Evolutionary conservation across 1,284 basidiomycete genomes (phyloP).

Genomic region (Pholiota adiposa): DNA sequence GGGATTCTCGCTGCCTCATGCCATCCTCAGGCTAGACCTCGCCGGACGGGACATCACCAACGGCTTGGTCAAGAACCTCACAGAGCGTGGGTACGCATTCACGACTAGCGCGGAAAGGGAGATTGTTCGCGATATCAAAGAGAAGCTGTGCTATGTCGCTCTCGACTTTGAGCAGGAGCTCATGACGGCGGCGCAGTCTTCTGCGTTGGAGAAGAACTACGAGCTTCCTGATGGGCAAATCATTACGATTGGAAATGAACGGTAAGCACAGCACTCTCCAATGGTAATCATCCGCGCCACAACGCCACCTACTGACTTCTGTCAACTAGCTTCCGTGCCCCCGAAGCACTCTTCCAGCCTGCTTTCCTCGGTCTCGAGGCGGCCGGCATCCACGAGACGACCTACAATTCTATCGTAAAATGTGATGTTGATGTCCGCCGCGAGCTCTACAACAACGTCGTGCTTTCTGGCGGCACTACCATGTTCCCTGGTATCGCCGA

Average conservation of each 20-base stretch:
- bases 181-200: slow-evolving; percentile 91
- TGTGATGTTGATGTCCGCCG: slow-evolving; percentile 84
- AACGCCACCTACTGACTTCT: no score
- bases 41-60: slow-evolving; percentile 96
- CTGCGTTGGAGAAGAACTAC: slow-evolving; percentile 93
- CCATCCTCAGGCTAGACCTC: slow-evolving; percentile 93
- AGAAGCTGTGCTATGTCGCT: slow-evolving; percentile 97
- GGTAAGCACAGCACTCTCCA: slow-evolving; percentile 63
- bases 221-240: slow-evolving; percentile 97
- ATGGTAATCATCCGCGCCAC: no score
- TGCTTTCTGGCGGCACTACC: slow-evolving; percentile 93
- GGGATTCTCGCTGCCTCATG: slow-evolving; percentile 94
- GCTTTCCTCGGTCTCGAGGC: slow-evolving; percentile 92
- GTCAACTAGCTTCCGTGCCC: slow-evolving; percentile 84
- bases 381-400: slow-evolving; percentile 94
- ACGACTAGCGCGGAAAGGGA: slow-evolving; percentile 94
- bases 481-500: slow-evolving; percentile 98
- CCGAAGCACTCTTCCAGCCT: slow-evolving; percentile 98
- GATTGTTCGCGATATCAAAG: slow-evolving; percentile 98
- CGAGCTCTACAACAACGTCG: slow-evolving; percentile 91
- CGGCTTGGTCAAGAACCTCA: slow-evolving; percentile 91
- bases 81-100: slow-evolving; percentile 95
- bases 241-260: slow-evolving; percentile 96
- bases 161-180: slow-evolving; percentile 97
- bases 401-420: slow-evolving; percentile 90